Evolutionary conservation across 225 moss, liverwort and hornwort genomes (phyloP).

Genomic region (Pseudoscleropodium purum): DNA sequence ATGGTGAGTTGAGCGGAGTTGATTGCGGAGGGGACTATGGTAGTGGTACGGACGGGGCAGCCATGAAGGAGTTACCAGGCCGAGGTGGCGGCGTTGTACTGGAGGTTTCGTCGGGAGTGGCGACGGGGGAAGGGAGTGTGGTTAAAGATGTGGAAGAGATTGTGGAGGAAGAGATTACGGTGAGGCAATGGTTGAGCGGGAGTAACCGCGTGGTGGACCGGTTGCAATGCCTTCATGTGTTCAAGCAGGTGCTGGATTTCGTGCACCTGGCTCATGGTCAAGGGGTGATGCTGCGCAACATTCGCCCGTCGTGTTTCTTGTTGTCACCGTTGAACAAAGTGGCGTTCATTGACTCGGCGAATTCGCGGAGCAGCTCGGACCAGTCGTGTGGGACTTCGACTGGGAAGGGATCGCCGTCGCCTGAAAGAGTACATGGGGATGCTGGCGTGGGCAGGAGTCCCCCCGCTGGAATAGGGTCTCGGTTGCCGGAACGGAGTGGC

Average conservation of each 20-base stretch:
- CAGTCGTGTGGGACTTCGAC: constrained; percentile 62
- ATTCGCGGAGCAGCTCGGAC: constrained; percentile 68
- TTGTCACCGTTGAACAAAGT: constrained; percentile 82
- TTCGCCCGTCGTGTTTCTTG: constrained; percentile 89
- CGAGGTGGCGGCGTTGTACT: neutral
- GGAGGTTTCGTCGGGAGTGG: constrained; percentile 2
- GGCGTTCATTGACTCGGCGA: constrained; percentile 82
- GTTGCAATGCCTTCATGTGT: constrained; percentile 79
- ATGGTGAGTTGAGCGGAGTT: neutral
- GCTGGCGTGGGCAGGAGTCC: neutral
- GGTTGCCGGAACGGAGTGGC: constrained; percentile 53
- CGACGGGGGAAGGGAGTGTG: neutral
- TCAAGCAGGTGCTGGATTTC: constrained; percentile 93
- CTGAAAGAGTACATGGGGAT: constrained; percentile 18
- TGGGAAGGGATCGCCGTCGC: constrained; percentile 40
- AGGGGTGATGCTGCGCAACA: constrained; percentile 84
- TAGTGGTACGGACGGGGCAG: neutral
- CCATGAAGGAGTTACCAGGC: constrained; percentile 21
- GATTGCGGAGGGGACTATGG: neutral
- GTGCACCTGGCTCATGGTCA: constrained; percentile 86
- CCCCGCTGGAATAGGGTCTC: neutral
- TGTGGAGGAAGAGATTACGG: constrained; percentile 51
- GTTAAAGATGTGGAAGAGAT: constrained; percentile 27
- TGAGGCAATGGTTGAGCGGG: constrained; percentile 84
- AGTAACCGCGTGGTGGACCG: constrained; percentile 53